Base-by-base conservation (phyloP, 768 basidiomycete species). In the Phylloporus sp. region DNA sequence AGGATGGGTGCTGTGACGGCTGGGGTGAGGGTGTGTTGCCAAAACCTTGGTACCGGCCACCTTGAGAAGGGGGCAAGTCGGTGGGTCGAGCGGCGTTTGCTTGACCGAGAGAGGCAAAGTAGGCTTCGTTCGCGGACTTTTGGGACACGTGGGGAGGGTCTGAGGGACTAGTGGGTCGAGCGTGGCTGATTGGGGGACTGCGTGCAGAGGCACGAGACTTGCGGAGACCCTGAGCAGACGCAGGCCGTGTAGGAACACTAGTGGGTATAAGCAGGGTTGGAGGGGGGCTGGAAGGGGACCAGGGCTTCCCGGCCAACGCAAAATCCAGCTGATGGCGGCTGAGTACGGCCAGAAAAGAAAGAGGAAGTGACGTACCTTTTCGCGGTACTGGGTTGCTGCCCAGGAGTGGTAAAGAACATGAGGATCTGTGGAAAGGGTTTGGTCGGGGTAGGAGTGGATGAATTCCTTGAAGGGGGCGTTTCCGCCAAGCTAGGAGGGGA, bases 301-400 rank as follows among this genome's bases (percentile, higher is more conserved):
- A 98, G 36, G 81, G 70, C 58, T 79, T 84, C 47, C 84, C 91
- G 22, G 87, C 83, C 28, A 92, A 68, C 38, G 78, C 74, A 18
- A 86, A 85, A 59, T 91, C 86, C 55, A 97, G 77, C 94, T 97
- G 65, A 35, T 48, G 51, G 48, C n/a, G 22, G 45, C 31, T 69
- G 50, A 68, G 60, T n/a, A 57, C 24, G 44, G 45, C 52, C 2
- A 20, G 36, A 13, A 23, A 39, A 40, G 35, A 7, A 20, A 27
- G 16, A 48, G 0, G 42, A 24, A 52, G 48, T 0, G 59, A n/a
- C 49, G 48, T 59, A 89, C 94, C 78, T 97, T 99, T 70, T 94
- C 91, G 38, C 89, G 83, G 71, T 98, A 98, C 71, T 97, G 94
- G 2, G 88, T 76, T 1, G 94, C 95, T 2, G 94, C 90, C 92